Evolutionary conservation across 129 eudicot species (phyloP).

Genomic region (Flaveria linearis): DNA sequence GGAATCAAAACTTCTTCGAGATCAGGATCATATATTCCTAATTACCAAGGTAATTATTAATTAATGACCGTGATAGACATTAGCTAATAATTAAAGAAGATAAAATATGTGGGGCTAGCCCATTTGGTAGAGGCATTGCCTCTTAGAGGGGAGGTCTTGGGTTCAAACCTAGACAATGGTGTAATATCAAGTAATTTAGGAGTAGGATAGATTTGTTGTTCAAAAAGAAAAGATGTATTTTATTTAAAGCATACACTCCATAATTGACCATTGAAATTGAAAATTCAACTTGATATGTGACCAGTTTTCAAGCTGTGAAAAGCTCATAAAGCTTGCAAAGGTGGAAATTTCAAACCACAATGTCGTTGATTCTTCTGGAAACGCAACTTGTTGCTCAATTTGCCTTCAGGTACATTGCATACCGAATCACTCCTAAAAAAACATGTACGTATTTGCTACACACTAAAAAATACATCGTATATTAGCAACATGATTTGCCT

Average conservation of each 20-base stretch:
- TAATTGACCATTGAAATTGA: background rate
- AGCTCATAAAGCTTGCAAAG: constrained; percentile 38
- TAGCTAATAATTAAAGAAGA: background rate
- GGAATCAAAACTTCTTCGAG: constrained; percentile 37
- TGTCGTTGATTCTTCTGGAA: constrained; percentile 31
- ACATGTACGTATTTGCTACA: too few relatives aligned
- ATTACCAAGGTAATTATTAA: constrained; percentile 26
- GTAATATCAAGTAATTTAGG: too few relatives aligned
- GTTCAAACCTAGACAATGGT: too few relatives aligned
- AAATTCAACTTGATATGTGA: constrained; percentile 16
- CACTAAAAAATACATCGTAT: too few relatives aligned
- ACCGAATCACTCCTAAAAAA: background rate
- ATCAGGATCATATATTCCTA: constrained; percentile 32
- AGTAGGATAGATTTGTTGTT: too few relatives aligned
- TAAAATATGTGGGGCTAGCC: too few relatives aligned
- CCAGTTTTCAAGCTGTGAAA: constrained; percentile 38
- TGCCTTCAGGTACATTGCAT: constrained; percentile 33
- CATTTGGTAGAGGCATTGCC: too few relatives aligned
- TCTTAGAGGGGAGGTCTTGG: too few relatives aligned
- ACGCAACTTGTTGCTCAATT: constrained; percentile 38
- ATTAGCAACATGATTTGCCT: too few relatives aligned
- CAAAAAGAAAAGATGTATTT: background rate
- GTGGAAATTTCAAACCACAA: constrained; percentile 28
- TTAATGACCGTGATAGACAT: background rate
- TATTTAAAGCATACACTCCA: constrained; percentile 16